A percentile compares a stretch with the other conserved stretches of the same genome.
These are phyloP conservation scores for Pneumocystis wakefieldiae DNA, from an alignment of 1,139 yeast genomes.

Conservation along the genomic window DNA sequence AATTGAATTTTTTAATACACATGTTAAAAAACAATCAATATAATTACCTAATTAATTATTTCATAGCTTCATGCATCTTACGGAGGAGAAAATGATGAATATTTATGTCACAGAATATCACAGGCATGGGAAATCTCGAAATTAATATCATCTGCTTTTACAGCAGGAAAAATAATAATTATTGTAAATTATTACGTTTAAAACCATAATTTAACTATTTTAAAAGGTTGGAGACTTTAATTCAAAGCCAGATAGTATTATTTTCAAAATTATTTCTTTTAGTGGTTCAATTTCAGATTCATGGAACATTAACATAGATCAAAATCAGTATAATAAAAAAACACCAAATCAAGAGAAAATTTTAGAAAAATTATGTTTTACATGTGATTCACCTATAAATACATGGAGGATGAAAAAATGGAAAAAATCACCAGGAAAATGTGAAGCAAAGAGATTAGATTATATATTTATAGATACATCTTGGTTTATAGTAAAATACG, in stretches of 20 bases:
- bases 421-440: slow-evolving; percentile 29
- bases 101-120: slow-evolving; percentile 75
- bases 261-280: slow-evolving; percentile 69
- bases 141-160: slow-evolving; percentile 43
- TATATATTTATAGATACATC: slow-evolving; percentile 44
- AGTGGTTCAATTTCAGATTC: slow-evolving; percentile 40
- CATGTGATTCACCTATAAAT: slow-evolving; percentile 76
- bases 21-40: slow-evolving; percentile 20
- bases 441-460: slow-evolving; percentile 78
- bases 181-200: slow-evolving; percentile 22
- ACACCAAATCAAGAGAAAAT: slow-evolving; percentile 28
- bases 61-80: slow-evolving; percentile 83
- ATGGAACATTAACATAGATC: slow-evolving; percentile 11
- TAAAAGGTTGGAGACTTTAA: slow-evolving; percentile 70
- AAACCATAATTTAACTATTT: neutral
- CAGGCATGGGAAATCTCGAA: slow-evolving; percentile 94
- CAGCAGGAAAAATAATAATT: slow-evolving; percentile 70
- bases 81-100: slow-evolving; percentile 76
- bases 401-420: slow-evolving; percentile 52
- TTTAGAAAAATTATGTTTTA: slow-evolving; percentile 50
- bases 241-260: slow-evolving; percentile 68
- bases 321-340: neutral
- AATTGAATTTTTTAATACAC: slow-evolving; percentile 73
- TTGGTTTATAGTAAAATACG: slow-evolving; percentile 50
- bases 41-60: neutral